A percentile compares a stretch with the other conserved stretches of the same genome.
Conservation (phyloP, 73 alveolate genomes). For the Paramecium tetraurelia region DNA sequence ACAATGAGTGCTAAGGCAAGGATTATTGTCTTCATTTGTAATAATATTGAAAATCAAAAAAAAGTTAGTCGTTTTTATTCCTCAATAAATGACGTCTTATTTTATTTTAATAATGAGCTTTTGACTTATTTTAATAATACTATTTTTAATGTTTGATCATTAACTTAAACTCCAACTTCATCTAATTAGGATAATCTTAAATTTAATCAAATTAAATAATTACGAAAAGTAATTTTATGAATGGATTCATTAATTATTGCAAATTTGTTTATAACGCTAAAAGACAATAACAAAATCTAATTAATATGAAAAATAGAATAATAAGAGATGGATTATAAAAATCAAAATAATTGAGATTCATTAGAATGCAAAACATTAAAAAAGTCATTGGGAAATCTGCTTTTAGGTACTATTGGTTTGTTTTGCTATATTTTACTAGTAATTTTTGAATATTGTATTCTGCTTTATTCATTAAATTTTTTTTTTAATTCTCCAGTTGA, state of each 20-base stretch:
- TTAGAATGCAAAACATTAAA: constrained; percentile 2
- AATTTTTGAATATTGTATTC: neutral
- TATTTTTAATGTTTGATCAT: neutral
- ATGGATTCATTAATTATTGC: too few species aligned
- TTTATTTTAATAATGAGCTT: neutral
- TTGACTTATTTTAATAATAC: neutral
- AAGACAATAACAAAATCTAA: neutral
- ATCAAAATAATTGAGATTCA: constrained; percentile 38
- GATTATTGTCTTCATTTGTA: neutral
- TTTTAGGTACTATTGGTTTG: neutral
- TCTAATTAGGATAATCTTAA: neutral
- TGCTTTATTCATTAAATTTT: constrained; percentile 21
- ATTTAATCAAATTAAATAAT: too few species aligned
- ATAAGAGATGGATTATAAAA: neutral
- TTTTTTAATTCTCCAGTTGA: constrained; percentile 42
- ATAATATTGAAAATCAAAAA: neutral
- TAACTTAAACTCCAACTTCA: neutral
- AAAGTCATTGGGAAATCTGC: constrained; percentile 38
- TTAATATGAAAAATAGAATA: neutral
- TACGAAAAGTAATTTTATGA: too few species aligned
- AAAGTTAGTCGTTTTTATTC: neutral
- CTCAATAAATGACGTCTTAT: neutral
- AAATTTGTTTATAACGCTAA: neutral
- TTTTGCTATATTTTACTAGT: neutral
- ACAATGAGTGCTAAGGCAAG: constrained; percentile 47